Percentiles rank a stretch among this genome's conserved stretches.
Evolutionary conservation across 768 basidiomycete genomes (phyloP).

Genomic region (Termitomyces sp.): DNA sequence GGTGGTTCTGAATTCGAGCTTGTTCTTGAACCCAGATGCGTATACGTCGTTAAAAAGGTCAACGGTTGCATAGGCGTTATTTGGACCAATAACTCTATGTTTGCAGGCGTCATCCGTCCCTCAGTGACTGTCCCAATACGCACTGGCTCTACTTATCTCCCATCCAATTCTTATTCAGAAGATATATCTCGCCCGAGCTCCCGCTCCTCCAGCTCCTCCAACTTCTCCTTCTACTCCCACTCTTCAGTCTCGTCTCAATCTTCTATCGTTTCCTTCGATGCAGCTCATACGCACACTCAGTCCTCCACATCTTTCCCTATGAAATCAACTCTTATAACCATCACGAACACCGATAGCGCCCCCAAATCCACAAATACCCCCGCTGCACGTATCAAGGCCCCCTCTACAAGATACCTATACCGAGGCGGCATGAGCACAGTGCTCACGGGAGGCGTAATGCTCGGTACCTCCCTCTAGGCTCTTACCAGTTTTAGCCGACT

Average conservation of each 20-base stretch:
- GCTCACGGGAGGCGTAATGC: constrained; percentile 40
- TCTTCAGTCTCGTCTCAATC: constrained; percentile 27
- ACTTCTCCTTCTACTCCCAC: constrained; percentile 19
- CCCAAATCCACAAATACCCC: constrained; percentile 1
- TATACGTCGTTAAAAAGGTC: constrained; percentile 21
- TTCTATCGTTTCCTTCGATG: constrained; percentile 15
- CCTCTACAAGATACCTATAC: constrained; percentile 30
- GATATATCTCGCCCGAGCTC: constrained; percentile 33
- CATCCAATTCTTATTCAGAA: constrained; percentile 10
- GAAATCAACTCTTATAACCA: background rate
- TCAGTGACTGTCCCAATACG: background rate
- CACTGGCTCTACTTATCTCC: background rate
- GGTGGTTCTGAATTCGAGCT: constrained; percentile 29
- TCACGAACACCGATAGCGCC: background rate
- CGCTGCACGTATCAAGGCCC: constrained; percentile 14
- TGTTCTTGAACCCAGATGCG: constrained; percentile 21
- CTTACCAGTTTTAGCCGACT: background rate
- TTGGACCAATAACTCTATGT: constrained; percentile 16
- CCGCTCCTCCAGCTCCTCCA: constrained; percentile 29
- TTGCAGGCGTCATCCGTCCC: background rate
- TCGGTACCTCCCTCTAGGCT: constrained; percentile 18
- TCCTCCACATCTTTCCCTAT: constrained; percentile 6
- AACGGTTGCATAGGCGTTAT: constrained; percentile 19
- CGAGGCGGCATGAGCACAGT: constrained; percentile 37
- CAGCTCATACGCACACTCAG: background rate